Evolutionary conservation across 257 asterid species (phyloP), one percentile per base, ranked within the genome.

Genomic region (Handroanthus guayacan): DNA sequence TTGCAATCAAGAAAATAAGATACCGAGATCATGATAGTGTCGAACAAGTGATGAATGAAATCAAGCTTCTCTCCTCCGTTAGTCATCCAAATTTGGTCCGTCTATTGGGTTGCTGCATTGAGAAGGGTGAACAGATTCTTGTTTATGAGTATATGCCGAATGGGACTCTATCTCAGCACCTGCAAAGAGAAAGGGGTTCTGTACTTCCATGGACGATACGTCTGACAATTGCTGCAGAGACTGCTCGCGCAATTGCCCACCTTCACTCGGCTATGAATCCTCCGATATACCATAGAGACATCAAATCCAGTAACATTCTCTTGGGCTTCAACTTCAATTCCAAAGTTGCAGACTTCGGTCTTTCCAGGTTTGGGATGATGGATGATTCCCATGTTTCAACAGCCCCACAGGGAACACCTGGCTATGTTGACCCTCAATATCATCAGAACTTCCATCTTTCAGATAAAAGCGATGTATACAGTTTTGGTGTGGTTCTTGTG

Each of bases 371-470:
- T 34, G 99, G 97, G 10, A 87, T 92, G 97, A 89, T 85, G 6
- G 97, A 92, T 60, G 97, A 94, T 74, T 94, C 99, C 65, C 99
- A 94, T 62, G 82, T 94, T 34, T 94, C 99, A 44, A 94, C 99
- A 2, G 97, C 99, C 5, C 98, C 98, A 3, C 98, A 94, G 67
- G 98, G 98, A 39, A 94, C 98, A 14, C 98, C 97, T 0, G 99
- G 99, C 57, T 94, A 94, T 75, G 84, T 94, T 3, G 99, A 94
- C 62, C 99, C 99, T 25, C 97, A 94, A 62, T 94, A 94, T 68
- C 97, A 94, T 62, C 99, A 92, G 79, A 94, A 90, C 86, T 94
- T 85, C 90, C 97, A 92, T 78, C 95, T 94, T 14, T 94, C 97
- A 3, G 99, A 94, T 60, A 94, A 92, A 70, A 94, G 99, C 60